These are phyloP conservation scores for Centrapalus pauciflorus DNA, from an alignment of 129 eudicot genomes.

Conservation along the genomic window DNA sequence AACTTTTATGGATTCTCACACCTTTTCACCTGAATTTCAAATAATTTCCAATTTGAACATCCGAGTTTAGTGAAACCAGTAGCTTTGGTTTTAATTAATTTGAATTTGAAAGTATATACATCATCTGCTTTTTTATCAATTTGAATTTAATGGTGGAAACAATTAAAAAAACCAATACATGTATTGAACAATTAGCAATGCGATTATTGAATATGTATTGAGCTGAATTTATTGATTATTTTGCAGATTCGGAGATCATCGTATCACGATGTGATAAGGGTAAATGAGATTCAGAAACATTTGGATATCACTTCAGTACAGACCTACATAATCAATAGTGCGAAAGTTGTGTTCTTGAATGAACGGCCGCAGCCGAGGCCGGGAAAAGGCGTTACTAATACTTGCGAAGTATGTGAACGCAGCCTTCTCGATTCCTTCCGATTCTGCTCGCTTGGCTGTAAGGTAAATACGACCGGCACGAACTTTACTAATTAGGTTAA, in stretches of 20 bases:
- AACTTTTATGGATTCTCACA: background rate
- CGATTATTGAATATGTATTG: background rate
- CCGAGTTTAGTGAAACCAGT: background rate
- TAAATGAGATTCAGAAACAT: conserved; percentile 73
- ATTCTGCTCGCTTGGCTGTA: conserved; percentile 95
- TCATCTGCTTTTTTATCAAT: background rate
- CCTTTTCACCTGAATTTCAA: background rate
- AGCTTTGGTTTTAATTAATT: background rate
- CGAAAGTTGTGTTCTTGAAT: conserved; percentile 83
- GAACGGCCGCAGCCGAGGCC: conserved; percentile 94
- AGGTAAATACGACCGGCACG: conserved; percentile 37
- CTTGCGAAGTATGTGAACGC: conserved; percentile 84
- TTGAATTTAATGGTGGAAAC: no score
- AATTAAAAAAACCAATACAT: no score
- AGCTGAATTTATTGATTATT: background rate
- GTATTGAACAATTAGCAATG: background rate
- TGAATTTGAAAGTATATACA: background rate
- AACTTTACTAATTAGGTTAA: background rate
- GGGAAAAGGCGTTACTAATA: conserved; percentile 89
- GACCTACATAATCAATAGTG: conserved; percentile 92
- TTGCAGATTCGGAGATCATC: conserved; percentile 85
- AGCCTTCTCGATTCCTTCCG: conserved; percentile 87
- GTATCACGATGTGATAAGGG: conserved; percentile 95
- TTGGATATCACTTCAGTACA: conserved; percentile 79
- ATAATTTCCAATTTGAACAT: background rate